Base-by-base conservation (phyloP, 2,329 filamentous ascomycete genomes). In the Diaporthe sp. region DNA sequence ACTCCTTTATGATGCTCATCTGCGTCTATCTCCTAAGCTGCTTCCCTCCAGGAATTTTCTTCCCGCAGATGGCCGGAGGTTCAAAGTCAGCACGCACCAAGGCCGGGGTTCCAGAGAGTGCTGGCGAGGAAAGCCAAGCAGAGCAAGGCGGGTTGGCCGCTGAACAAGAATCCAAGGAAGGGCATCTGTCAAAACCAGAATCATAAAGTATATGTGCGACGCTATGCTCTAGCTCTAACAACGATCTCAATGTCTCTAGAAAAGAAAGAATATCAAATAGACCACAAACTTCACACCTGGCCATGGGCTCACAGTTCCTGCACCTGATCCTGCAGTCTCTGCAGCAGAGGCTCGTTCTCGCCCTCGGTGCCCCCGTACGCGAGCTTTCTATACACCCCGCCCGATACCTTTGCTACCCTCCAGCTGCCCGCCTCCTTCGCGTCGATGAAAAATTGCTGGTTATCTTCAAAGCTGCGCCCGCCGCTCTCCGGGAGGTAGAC, bases 381-480 rank as follows among this genome's bases (percentile, higher is more conserved):
- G 28, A 76, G 61, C 31, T 39, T 70, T 31, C 10, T 70, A 9
- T 76, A 92, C 77, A 87, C 88, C 4, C 90, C 90, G 0, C 86
- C 85, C 51, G 86, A 83, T 9, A 92, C 87, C 76, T 86, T 88
- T 34, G 79, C 80, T 2, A 92, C 90, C 39, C 84, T 82, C 90
- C 90, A 92, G 4, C 83, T 88, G 5, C 85, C 85, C 2, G 85
- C 84, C 61, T 90, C 84, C 60, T 82, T 83, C 3, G 90, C 90
- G 75, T 87, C 86, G 71, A 85, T 83, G 79, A 92, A 92, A 82
- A 91, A 92, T 72, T 87, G 83, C 80, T 90, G 88, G 77, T 92
- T 92, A 78, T 91, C 90, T 76, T 91, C 90, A 76, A 92, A 92
- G 67, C 86, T 88, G 37, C 91, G 80, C 0, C 90, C 89, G 0